Evolutionary conservation across 2,329 filamentous ascomycete species (phyloP).

Genomic region (Gyromitra esculenta): DNA sequence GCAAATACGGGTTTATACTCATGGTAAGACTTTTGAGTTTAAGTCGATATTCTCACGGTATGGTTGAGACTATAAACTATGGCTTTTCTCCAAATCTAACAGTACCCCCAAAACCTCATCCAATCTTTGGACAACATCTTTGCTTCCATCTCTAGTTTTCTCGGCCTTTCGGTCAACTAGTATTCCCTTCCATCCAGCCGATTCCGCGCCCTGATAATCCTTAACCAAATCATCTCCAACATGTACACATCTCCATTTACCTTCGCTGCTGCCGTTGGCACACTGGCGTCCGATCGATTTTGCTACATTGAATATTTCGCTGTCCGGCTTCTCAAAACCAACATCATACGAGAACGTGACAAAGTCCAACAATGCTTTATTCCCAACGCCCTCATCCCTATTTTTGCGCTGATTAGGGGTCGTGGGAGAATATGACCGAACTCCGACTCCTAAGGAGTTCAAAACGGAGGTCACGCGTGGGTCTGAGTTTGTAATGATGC

Average conservation of each 20-base stretch:
- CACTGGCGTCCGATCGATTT: slow-evolving; percentile 57
- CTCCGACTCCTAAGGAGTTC: slow-evolving; percentile 65
- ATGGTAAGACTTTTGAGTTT: neutral
- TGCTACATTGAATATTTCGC: slow-evolving; percentile 68
- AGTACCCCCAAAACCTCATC: slow-evolving; percentile 21
- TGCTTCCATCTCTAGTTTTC: neutral
- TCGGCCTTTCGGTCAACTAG: slow-evolving; percentile 61
- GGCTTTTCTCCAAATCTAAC: slow-evolving; percentile 3
- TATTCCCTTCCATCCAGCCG: slow-evolving; percentile 64
- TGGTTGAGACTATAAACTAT: neutral
- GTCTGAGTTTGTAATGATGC: slow-evolving; percentile 72
- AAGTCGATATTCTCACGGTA: neutral
- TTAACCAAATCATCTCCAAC: slow-evolving; percentile 67
- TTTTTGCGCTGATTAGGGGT: slow-evolving; percentile 57
- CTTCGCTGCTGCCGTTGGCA: slow-evolving; percentile 37
- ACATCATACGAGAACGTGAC: slow-evolving; percentile 72
- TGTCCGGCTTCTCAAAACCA: slow-evolving; percentile 69
- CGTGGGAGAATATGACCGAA: slow-evolving; percentile 57
- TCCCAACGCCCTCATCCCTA: slow-evolving; percentile 30
- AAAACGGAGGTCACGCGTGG: slow-evolving; percentile 68
- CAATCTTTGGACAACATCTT: slow-evolving; percentile 10
- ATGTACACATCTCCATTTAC: slow-evolving; percentile 63
- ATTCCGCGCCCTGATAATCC: slow-evolving; percentile 64
- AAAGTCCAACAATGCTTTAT: slow-evolving; percentile 64
- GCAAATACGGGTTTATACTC: neutral